Base-by-base conservation (phyloP, 2,329 filamentous ascomycete genomes). In the Hortaea sp. region DNA sequence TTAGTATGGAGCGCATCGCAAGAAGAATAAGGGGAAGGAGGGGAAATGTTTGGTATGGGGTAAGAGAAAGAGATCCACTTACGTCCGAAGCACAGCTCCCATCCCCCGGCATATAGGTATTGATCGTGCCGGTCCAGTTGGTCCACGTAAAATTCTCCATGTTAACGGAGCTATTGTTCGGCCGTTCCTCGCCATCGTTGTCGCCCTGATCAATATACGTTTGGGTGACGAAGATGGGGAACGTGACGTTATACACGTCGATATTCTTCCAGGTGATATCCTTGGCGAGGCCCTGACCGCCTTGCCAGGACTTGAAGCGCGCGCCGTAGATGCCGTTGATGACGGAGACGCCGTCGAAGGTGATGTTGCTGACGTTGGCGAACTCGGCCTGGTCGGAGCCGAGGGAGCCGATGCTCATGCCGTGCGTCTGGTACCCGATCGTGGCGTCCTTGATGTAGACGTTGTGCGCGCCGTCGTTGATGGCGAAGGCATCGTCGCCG, bases 211-310 rank as follows among this genome's bases (percentile, higher is more conserved):
- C 65, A 49, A 57, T 55, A 53, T 72, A 72, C 35, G 63, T 69
- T 54, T 71, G 68, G 2, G 68, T 71, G n/a, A 71, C 67, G 46
- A 69, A 71, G 45, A 71, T 66, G 1, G 69, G 69, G 50, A 71
- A 71, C 0, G 68, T 66, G 29, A 71, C 69, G 46, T 71, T 72
- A 52, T 65, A 66, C 9, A 64, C 51, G 5, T 65, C 54, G 44
- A 71, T 68, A 49, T 71, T 68, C 43, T 60, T 63, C 69, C 69
- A 72, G 30, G 63, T 67, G 39, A 72, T 60, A 43, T 69, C 69
- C 53, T 63, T 65, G 5, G 62, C 68, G 5, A 71, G 57, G 2
- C 69, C 69, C 46, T 66, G 58, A 0, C 69, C 68, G 5, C 68
- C 67, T 11, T 58, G 51, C 66, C 68, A 71, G 9, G 66, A 69